Evolutionary conservation across 331 rosid species (phyloP).

Genomic region (Malus hybrid): DNA sequence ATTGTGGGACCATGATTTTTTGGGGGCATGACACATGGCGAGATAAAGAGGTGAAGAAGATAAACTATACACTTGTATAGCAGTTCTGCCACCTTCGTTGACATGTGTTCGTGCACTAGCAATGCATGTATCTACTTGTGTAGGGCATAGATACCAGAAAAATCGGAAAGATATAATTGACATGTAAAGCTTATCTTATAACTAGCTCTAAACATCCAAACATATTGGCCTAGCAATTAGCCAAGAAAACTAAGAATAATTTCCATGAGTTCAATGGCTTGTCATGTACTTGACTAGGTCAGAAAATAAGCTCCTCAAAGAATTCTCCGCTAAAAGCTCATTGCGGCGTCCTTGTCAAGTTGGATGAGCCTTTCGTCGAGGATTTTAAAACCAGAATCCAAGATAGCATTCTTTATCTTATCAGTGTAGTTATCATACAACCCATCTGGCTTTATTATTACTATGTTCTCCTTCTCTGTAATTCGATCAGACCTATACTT

Average conservation of each 20-base stretch:
- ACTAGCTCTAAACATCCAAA: neutral
- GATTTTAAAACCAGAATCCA: conserved; percentile 54
- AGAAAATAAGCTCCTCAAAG: conserved; percentile 56
- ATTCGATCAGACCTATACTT: conserved; percentile 39
- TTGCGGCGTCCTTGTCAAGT: conserved; percentile 50
- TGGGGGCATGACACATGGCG: too few relatives aligned
- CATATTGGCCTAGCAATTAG: neutral
- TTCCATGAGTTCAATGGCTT: conserved; percentile 23
- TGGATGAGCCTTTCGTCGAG: conserved; percentile 37
- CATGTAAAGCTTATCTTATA: too few relatives aligned
- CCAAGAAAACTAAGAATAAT: neutral
- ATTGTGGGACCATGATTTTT: too few relatives aligned
- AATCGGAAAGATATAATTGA: too few relatives aligned
- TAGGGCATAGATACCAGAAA: too few relatives aligned
- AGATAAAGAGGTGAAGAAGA: too few relatives aligned
- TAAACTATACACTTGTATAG: too few relatives aligned
- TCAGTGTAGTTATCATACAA: conserved; percentile 53
- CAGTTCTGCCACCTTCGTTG: too few relatives aligned
- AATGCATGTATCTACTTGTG: too few relatives aligned
- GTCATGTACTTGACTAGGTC: conserved; percentile 66
- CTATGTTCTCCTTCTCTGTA: conserved; percentile 38
- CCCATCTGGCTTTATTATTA: conserved; percentile 83
- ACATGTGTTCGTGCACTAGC: too few relatives aligned
- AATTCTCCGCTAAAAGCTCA: conserved; percentile 64
- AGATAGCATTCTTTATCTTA: conserved; percentile 42